Conservation (phyloP, 495 filamentous ascomycete species). For the Parmelia sp. region DNA sequence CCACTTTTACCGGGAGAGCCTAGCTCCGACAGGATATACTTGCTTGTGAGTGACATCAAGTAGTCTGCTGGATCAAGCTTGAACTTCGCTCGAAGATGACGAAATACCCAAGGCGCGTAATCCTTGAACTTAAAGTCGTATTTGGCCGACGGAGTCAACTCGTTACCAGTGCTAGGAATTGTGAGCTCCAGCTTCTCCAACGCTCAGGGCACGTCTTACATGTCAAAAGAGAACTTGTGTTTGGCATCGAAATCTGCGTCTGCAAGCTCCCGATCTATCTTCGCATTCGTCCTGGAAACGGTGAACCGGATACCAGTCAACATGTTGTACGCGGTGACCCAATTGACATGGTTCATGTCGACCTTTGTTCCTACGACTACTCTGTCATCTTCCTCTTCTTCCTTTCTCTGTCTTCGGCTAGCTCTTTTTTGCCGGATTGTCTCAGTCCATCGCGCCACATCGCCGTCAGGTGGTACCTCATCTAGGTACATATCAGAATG, state of each 20-base stretch:
- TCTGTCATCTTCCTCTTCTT: conserved; percentile 89
- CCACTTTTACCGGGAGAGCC: conserved; percentile 97
- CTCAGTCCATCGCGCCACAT: conserved; percentile 88
- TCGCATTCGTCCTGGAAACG: conserved; percentile 94
- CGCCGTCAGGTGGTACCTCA: conserved; percentile 79
- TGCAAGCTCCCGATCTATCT: conserved; percentile 81
- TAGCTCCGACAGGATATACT: conserved; percentile 96
- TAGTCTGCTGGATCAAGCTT: conserved; percentile 94
- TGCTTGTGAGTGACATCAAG: conserved; percentile 95
- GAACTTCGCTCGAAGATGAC: conserved; percentile 83
- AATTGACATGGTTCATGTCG: conserved; percentile 95
- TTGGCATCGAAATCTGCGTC: conserved; percentile 85
- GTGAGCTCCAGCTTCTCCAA: conserved; percentile 20
- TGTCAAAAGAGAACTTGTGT: conserved; percentile 98
- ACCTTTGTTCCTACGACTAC: conserved; percentile 97
- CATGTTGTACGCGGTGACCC: conserved; percentile 99
- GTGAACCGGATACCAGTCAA: conserved; percentile 96
- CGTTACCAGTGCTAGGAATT: conserved; percentile 72
- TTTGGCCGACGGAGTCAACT: conserved; percentile 94
- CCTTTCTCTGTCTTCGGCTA: conserved; percentile 69
- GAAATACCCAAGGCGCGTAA: conserved; percentile 98
- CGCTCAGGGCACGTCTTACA: conserved; percentile 46
- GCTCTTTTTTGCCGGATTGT: conserved; percentile 84
- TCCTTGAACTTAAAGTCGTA: conserved; percentile 99
- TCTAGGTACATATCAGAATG: conserved; percentile 78